A percentile compares a stretch with the other conserved stretches of the same genome.
phyloP scores from a whole-genome alignment of 768 basidiomycete genomes.

The Chalciporus chontae region DNA sequence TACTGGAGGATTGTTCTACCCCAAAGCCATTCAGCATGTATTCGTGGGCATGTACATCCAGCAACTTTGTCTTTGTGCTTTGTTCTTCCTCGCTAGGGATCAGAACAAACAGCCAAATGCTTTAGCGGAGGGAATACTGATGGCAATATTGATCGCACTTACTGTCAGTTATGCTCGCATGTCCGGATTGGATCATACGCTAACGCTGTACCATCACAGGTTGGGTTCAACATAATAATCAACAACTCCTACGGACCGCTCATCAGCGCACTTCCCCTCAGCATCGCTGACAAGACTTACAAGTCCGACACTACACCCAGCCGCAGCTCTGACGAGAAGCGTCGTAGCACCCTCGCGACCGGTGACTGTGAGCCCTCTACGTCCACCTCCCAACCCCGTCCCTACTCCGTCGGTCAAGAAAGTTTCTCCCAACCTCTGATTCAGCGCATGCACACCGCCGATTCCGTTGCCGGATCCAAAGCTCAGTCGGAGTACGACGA shows the following conservation, averaged over 20 bases:
- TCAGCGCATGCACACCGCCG: neutral
- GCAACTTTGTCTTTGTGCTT: conserved; percentile 75
- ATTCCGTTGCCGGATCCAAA: conserved; percentile 7
- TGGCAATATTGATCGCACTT: conserved; percentile 79
- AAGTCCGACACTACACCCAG: conserved; percentile 16
- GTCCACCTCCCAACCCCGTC: conserved; percentile 7
- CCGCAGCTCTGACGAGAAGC: conserved; percentile 14
- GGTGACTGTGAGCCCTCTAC: neutral
- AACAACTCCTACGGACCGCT: conserved; percentile 81
- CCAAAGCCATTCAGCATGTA: conserved; percentile 87
- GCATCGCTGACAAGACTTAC: conserved; percentile 69
- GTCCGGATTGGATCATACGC: neutral
- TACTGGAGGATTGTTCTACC: conserved; percentile 94
- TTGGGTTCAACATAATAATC: conserved; percentile 70
- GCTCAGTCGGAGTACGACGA: conserved; percentile 16
- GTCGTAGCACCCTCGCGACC: conserved; percentile 12
- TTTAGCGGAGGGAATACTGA: conserved; percentile 72
- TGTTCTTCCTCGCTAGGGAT: conserved; percentile 86
- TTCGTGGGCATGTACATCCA: conserved; percentile 94
- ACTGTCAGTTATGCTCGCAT: conserved; percentile 52
- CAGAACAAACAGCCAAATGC: conserved; percentile 50
- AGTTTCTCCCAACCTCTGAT: neutral
- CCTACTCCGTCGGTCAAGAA: neutral
- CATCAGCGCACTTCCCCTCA: conserved; percentile 68
- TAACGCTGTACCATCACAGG: conserved; percentile 26